Base-by-base conservation (phyloP, 2,329 filamentous ascomycete genomes). In the Aspergillus texensis region DNA sequence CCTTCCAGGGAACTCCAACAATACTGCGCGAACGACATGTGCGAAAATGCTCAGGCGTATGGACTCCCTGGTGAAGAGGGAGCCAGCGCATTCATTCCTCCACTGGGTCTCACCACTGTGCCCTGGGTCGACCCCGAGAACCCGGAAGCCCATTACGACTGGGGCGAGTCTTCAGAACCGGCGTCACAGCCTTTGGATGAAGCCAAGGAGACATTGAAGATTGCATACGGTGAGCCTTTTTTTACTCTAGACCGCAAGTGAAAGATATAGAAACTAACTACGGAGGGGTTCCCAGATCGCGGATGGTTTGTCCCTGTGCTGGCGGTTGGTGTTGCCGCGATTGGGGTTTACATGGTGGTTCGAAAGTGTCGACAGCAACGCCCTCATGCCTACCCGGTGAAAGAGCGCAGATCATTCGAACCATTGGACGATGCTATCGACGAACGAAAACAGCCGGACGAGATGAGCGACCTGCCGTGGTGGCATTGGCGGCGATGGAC, bases 1-100 rank as follows among this genome's bases (percentile, higher is more conserved):
- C 78, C 78, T 1, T 77, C 74, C 14, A 65, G 70, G 4, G 71
- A 74, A 58, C 70, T 80, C 54, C 71, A 72, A 41, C 68, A 71
- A 9, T 74, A 71, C 62, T 78, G 76, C 56, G 67, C 66, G 26
- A 69, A 74, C 14, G 68, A 69, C 5, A 69, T 60, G 36, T 78
- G 76, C 45, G 64, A 66, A 14, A 74, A 78, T 50, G 71, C 76
- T 3, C 60, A 58, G 1, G 67, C 66, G 21, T 78, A 70, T 57
- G 76, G 76, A 12, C 64, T 69, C 34, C 73, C 74, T 0, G 74
- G 70, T 4, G 75, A 77, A 34, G 64, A 67, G 24, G 65, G 59
- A 6, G 67, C 73, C 11, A 34, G 36, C n/a, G 67, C 74, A 8
- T 62, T 67, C 5, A 71, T 77, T n/a, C 75, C 75, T 0, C 72